phyloP scores from a whole-genome alignment of 306 rosid genomes.

The Alnus glutinosa region DNA sequence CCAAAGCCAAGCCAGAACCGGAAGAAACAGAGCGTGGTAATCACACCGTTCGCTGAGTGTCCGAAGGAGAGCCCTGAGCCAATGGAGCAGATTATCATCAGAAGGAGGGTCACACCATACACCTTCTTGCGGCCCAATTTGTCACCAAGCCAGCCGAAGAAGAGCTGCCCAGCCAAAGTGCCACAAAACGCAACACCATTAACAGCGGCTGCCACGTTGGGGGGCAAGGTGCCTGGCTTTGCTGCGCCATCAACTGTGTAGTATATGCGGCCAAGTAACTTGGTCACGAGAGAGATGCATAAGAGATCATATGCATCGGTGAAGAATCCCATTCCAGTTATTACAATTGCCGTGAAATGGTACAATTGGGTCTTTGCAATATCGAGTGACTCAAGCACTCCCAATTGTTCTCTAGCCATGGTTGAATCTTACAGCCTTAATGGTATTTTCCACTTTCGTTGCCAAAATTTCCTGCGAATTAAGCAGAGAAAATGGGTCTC shows the following conservation, averaged over 20 bases:
- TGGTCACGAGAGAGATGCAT: constrained; percentile 19
- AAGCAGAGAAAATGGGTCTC: background rate
- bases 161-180: constrained; percentile 27
- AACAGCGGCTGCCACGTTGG: constrained; percentile 14
- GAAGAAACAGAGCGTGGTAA: constrained; percentile 28
- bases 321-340: constrained; percentile 37
- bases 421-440: background rate
- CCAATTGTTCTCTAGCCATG: constrained; percentile 4
- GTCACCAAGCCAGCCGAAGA: constrained; percentile 38
- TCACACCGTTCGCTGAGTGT: constrained; percentile 4
- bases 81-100: constrained; percentile 23
- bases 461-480: background rate
- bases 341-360: constrained; percentile 35
- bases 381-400: constrained; percentile 23
- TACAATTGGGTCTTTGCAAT: constrained; percentile 20
- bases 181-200: constrained; percentile 26
- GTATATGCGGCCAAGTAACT: constrained; percentile 33
- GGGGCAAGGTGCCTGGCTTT: constrained; percentile 21
- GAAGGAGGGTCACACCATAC: constrained; percentile 28
- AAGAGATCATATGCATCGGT: constrained; percentile 33
- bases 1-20: constrained; percentile 36
- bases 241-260: constrained; percentile 21
- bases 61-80: constrained; percentile 33
- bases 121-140: constrained; percentile 25
- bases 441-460: background rate